These are phyloP conservation scores for Nemania sp. DNA, from an alignment of 2,329 filamentous ascomycete genomes.

Conservation along the genomic window DNA sequence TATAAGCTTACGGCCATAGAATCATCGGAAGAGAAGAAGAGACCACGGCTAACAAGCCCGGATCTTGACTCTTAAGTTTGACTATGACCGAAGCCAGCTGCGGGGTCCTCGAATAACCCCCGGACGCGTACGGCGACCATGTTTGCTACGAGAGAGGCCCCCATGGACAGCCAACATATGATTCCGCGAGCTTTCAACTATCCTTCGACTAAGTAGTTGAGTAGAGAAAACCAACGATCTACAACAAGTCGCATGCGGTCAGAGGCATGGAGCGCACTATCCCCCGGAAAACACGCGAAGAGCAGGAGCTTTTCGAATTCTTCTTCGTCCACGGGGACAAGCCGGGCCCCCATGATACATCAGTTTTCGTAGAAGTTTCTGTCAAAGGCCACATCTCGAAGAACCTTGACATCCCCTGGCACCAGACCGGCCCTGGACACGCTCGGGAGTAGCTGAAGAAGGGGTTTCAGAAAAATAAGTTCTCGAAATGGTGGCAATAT, in stretches of 20 bases:
- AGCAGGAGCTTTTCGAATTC: slow-evolving; percentile 11
- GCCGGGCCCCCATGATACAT: not conserved
- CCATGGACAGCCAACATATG: slow-evolving; percentile 26
- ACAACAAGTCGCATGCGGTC: slow-evolving; percentile 14
- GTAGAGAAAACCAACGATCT: slow-evolving; percentile 17
- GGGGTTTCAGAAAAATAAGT: slow-evolving; percentile 29
- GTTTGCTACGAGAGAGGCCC: slow-evolving; percentile 28
- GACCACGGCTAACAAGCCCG: slow-evolving; percentile 33
- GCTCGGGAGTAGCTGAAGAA: slow-evolving; percentile 28
- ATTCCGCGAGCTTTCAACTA: slow-evolving; percentile 29
- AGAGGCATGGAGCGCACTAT: slow-evolving; percentile 12
- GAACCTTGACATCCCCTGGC: slow-evolving; percentile 33
- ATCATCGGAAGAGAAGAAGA: slow-evolving; percentile 6
- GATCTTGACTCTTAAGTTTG: slow-evolving; percentile 37
- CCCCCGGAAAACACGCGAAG: slow-evolving; percentile 3
- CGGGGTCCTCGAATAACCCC: slow-evolving; percentile 35
- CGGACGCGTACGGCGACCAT: slow-evolving; percentile 30
- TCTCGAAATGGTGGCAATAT: slow-evolving; percentile 29
- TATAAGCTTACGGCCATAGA: slow-evolving; percentile 7
- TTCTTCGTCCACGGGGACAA: slow-evolving; percentile 22
- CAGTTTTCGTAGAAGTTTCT: not conserved
- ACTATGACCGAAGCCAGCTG: slow-evolving; percentile 33
- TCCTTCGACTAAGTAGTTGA: slow-evolving; percentile 27
- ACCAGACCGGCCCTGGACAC: slow-evolving; percentile 28
- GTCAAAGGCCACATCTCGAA: slow-evolving; percentile 35